These are phyloP conservation scores for Trypanosoma boissoni DNA, from an alignment of 208 protist species.

Conservation along the genomic window DNA sequence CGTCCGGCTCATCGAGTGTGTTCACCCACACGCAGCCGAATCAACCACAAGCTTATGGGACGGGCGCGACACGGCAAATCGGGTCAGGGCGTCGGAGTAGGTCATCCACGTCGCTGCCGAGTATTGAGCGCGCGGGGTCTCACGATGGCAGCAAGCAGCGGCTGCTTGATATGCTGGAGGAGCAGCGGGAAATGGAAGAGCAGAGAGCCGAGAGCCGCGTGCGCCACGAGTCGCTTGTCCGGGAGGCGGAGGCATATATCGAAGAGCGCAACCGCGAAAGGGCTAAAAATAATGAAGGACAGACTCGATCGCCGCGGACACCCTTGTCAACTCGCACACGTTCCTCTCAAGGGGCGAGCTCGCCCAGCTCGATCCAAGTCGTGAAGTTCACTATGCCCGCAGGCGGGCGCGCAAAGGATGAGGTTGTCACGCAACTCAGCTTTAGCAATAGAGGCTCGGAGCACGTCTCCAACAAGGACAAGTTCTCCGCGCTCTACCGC, in stretches of 20 bases:
- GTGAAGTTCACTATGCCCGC: slow-evolving; percentile 60
- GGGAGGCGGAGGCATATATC: slow-evolving; percentile 27
- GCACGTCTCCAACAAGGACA: slow-evolving; percentile 65
- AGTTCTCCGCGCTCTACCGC: slow-evolving; percentile 44
- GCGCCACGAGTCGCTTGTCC: slow-evolving; percentile 46
- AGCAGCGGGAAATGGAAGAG: slow-evolving; percentile 55
- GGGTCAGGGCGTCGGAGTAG: neutral
- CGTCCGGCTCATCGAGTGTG: too few species aligned
- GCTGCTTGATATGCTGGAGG: slow-evolving; percentile 61
- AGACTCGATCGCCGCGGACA: neutral
- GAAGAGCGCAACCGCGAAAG: neutral
- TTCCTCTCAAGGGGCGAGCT: neutral
- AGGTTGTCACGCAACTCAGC: slow-evolving; percentile 64
- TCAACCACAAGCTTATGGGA: too few species aligned
- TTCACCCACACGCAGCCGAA: too few species aligned
- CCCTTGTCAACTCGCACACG: neutral
- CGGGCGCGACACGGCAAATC: neutral
- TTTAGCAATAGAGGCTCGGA: slow-evolving; percentile 35
- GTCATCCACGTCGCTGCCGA: too few species aligned
- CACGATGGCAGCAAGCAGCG: slow-evolving; percentile 15
- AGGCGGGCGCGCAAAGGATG: slow-evolving; percentile 42
- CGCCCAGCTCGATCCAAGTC: slow-evolving; percentile 48
- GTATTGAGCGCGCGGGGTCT: neutral
- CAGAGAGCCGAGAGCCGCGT: slow-evolving; percentile 25
- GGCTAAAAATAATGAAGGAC: neutral